These are phyloP conservation scores for Cryptococcus hybrid DNA, from an alignment of 1,284 basidiomycete genomes.

Conservation along the genomic window DNA sequence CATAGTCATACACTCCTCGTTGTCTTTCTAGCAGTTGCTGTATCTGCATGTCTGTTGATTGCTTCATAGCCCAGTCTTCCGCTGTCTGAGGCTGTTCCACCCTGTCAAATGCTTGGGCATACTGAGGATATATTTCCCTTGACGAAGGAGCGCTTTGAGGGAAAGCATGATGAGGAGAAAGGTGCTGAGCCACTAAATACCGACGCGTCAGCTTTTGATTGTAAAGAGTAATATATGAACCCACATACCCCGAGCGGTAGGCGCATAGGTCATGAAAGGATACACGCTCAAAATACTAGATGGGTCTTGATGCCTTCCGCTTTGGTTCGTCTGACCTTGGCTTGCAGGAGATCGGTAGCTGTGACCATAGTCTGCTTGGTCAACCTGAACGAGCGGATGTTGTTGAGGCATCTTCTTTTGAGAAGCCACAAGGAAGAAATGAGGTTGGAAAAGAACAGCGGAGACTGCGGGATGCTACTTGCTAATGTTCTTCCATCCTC, in stretches of 20 bases:
- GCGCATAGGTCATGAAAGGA: conserved; percentile 47
- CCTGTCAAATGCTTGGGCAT: conserved; percentile 23
- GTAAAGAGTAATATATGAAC: background rate
- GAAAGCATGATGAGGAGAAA: conserved; percentile 42
- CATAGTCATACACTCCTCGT: background rate
- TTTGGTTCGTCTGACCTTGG: too few species aligned
- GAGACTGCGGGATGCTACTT: too few species aligned
- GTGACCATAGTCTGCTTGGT: background rate
- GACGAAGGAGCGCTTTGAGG: conserved; percentile 29
- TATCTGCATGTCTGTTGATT: conserved; percentile 21
- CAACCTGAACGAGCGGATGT: background rate
- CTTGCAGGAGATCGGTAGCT: background rate
- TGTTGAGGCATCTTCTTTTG: background rate
- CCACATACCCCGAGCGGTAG: conserved; percentile 44
- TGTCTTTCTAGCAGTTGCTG: conserved; percentile 13
- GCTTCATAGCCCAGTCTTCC: conserved; percentile 31
- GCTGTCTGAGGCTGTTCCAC: conserved; percentile 28
- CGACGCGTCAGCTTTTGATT: background rate
- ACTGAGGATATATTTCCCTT: conserved; percentile 33
- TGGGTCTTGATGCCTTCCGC: conserved; percentile 19
- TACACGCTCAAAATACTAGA: conserved; percentile 40
- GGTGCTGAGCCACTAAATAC: conserved; percentile 44
- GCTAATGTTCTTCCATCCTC: background rate
- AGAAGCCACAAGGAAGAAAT: background rate
- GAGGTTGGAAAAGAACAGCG: background rate